Conservation (phyloP, 2,329 filamentous ascomycete species). For the Aspergillus arachidicola region DNA sequence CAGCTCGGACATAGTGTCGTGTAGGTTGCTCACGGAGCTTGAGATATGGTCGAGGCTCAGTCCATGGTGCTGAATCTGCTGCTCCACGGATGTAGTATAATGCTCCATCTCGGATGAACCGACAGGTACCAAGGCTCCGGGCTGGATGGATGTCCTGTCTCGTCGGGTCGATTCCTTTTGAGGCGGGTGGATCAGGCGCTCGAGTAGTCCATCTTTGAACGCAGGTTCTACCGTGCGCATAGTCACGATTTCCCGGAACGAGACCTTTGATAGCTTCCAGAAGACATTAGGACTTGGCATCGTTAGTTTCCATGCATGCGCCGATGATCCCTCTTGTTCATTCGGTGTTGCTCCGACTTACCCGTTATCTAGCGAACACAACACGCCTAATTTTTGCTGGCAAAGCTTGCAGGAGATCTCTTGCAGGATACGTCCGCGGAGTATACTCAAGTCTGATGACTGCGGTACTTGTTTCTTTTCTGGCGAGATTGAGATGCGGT, state of each 20-base stretch:
- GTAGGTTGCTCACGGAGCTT: conserved; percentile 40
- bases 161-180: conserved; percentile 25
- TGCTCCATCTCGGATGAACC: conserved; percentile 19
- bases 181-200: conserved; percentile 29
- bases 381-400: conserved; percentile 40
- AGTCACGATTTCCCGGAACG: conserved; percentile 43
- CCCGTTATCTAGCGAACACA: conserved; percentile 40
- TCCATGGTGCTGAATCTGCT: conserved; percentile 41
- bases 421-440: conserved; percentile 40
- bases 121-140: conserved; percentile 29
- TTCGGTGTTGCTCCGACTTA: conserved; percentile 24
- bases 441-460: conserved; percentile 36
- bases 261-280: conserved; percentile 43
- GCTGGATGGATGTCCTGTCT: conserved; percentile 20
- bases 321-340: background rate
- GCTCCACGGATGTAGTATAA: conserved; percentile 29
- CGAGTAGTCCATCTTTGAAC: conserved; percentile 37
- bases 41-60: conserved; percentile 42
- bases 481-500: conserved; percentile 39
- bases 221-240: conserved; percentile 41
- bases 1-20: conserved; percentile 44
- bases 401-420: conserved; percentile 42
- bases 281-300: conserved; percentile 38
- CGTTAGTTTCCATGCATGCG: conserved; percentile 7
- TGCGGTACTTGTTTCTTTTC: conserved; percentile 42